Evolutionary conservation across 1,284 basidiomycete genomes (phyloP).

Genomic region (Ustilago trichophora): DNA sequence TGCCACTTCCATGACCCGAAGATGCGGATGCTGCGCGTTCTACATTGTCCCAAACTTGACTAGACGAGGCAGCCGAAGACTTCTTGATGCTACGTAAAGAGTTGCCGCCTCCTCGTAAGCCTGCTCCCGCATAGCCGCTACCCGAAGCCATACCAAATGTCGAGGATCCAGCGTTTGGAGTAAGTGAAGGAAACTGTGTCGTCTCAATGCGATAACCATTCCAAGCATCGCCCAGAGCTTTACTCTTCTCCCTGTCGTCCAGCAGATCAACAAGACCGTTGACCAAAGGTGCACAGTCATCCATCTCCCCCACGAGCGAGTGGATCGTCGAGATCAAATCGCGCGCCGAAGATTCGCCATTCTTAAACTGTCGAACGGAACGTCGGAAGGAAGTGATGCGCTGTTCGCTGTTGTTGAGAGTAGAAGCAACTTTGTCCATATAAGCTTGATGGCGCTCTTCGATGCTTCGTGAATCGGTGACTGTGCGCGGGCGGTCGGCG

Average conservation of each 20-base stretch:
- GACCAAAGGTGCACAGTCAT: constrained; percentile 72
- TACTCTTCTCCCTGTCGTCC: constrained; percentile 80
- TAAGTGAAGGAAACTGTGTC: constrained; percentile 67
- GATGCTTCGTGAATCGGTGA: constrained; percentile 72
- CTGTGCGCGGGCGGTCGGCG: constrained; percentile 51
- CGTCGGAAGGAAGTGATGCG: constrained; percentile 81
- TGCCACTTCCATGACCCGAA: constrained; percentile 30
- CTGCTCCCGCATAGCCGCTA: no score
- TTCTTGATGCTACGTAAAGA: constrained; percentile 84
- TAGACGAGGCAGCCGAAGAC: constrained; percentile 73
- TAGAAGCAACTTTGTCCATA: constrained; percentile 74
- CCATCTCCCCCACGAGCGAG: constrained; percentile 76
- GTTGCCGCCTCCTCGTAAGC: no score
- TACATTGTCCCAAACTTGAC: constrained; percentile 84
- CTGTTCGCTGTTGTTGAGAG: constrained; percentile 74
- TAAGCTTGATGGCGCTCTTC: constrained; percentile 74
- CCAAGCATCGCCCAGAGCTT: constrained; percentile 79
- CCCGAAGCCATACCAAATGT: no score
- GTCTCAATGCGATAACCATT: constrained; percentile 83
- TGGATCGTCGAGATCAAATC: constrained; percentile 88
- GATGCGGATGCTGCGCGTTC: constrained; percentile 75
- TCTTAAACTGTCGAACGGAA: constrained; percentile 80
- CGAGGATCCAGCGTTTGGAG: no score
- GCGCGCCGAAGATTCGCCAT: constrained; percentile 79
- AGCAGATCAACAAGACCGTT: constrained; percentile 73